Base-by-base conservation (phyloP, 1,284 basidiomycete species). In the Cystobasidiaceae sp. region DNA sequence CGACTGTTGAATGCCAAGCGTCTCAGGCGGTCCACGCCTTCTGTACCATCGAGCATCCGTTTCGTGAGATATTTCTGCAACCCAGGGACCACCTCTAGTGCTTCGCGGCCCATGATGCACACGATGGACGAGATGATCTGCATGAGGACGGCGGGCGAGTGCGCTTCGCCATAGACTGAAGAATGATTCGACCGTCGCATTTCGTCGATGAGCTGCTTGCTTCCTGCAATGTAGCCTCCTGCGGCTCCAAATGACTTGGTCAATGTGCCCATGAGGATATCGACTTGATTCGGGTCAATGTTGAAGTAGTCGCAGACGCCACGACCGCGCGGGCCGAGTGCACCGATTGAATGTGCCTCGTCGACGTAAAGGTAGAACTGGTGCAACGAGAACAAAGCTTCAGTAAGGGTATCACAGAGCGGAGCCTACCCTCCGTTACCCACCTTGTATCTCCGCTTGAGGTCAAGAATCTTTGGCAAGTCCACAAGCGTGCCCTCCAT, bases 261-360 rank as follows among this genome's bases (percentile, higher is more conserved):
- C 76, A 99, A 96, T 0, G 94, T 99, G 63, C 94, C 94, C 94
- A 99, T 99, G 69, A 97, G 84, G 69, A 99, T 84, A 76, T 98
- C 94, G 67, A 97, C 82, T 34, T 83, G 82, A 9, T 82, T 81
- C 2, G 93, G 92, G 73, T 90, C 81, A 68, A 97, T 80, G 63
- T 85, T 86, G 77, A 94, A 99, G 80, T 97, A 99, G 77, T 99
- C 93, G 67, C 87, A 86, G 4, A 98, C 90, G 70, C 94, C 94
- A 48, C 94, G 89, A 8, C 94, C 94, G 71, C 89, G 84, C 7
- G 93, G 90, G 34, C 94, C 94, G 41, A 98, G 82, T 0, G 93
- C 94, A 68, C 96, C 94, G 71, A 98, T 86, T 3, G 94, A 97
- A 77, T 99, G 94, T 0, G 94, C 94, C 79, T 99, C 94, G 75